Evolutionary conservation across 768 basidiomycete genomes (phyloP).

Genomic region (Strobilomyces confusus): DNA sequence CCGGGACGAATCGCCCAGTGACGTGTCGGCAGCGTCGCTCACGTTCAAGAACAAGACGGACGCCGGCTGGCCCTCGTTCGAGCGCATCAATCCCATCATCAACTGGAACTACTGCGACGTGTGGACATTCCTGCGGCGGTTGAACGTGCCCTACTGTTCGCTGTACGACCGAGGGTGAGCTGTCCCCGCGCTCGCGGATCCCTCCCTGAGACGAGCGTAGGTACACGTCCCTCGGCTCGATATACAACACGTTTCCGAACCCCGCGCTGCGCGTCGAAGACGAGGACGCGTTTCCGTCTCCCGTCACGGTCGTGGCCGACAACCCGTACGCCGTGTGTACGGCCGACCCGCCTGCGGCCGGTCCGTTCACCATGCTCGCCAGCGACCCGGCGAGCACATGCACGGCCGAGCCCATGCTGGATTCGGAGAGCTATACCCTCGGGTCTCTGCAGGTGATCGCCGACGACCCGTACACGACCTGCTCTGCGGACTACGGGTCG

Average conservation of each 20-base stretch:
- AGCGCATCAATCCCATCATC: conserved; percentile 92
- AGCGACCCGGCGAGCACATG: conserved; percentile 18
- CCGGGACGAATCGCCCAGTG: background rate
- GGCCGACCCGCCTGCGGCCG: conserved; percentile 5
- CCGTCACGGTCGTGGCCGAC: conserved; percentile 20
- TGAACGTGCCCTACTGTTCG: conserved; percentile 80
- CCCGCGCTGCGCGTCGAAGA: conserved; percentile 59
- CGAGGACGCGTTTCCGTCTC: conserved; percentile 16
- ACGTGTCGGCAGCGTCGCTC: conserved; percentile 53
- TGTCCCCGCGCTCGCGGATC: background rate
- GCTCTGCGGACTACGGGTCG: conserved; percentile 11
- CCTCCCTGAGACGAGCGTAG: conserved; percentile 36
- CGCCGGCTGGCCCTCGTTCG: conserved; percentile 82
- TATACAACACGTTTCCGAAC: conserved; percentile 91
- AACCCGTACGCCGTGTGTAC: conserved; percentile 17
- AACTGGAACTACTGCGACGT: conserved; percentile 91
- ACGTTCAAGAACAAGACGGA: conserved; percentile 78
- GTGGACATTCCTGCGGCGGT: conserved; percentile 76
- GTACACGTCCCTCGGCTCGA: conserved; percentile 97
- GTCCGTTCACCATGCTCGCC: conserved; percentile 16
- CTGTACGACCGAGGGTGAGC: conserved; percentile 90
- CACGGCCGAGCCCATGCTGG: conserved; percentile 10
- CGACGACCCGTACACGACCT: conserved; percentile 18
- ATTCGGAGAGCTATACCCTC: background rate
- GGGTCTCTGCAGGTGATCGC: conserved; percentile 21